These are phyloP conservation scores for Amorphotheca resinae DNA, from an alignment of 495 filamentous ascomycete species.

Conservation along the genomic window DNA sequence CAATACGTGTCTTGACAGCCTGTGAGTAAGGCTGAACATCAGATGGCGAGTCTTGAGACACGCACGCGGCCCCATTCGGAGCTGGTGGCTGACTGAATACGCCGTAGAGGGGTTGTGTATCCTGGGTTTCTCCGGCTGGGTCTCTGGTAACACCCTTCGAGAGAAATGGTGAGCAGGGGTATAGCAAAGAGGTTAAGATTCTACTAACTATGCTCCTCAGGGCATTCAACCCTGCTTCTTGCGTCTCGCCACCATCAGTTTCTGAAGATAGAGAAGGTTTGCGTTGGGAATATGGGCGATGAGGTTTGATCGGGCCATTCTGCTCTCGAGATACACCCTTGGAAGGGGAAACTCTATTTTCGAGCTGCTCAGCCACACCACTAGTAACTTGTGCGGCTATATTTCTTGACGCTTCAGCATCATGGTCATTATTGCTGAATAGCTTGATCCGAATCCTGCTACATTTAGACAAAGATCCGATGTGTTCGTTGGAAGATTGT, in stretches of 20 bases:
- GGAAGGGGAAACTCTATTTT: too few species aligned
- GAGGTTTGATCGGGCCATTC: background rate
- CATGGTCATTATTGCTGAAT: background rate
- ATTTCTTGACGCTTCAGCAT: too few species aligned
- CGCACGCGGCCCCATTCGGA: background rate
- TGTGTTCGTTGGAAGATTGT: background rate
- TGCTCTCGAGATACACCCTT: too few species aligned
- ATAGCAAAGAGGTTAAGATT: background rate
- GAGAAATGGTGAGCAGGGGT: background rate
- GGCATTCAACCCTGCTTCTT: background rate
- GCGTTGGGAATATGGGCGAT: background rate
- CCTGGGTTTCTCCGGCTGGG: conserved; percentile 5
- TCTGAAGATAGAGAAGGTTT: background rate
- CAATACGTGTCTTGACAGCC: background rate
- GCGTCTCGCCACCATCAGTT: background rate
- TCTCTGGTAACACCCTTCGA: conserved; percentile 1
- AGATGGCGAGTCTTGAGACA: background rate
- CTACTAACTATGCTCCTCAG: background rate
- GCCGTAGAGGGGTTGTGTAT: conserved; percentile 7
- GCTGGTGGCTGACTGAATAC: background rate
- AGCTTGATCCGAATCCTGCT: background rate
- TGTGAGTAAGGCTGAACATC: background rate
- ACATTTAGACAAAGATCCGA: background rate
- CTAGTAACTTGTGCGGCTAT: too few species aligned
- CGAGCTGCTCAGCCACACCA: too few species aligned